These are phyloP conservation scores for Aspergillus eucalypticola DNA, from an alignment of 2,329 filamentous ascomycete genomes.

Conservation along the genomic window DNA sequence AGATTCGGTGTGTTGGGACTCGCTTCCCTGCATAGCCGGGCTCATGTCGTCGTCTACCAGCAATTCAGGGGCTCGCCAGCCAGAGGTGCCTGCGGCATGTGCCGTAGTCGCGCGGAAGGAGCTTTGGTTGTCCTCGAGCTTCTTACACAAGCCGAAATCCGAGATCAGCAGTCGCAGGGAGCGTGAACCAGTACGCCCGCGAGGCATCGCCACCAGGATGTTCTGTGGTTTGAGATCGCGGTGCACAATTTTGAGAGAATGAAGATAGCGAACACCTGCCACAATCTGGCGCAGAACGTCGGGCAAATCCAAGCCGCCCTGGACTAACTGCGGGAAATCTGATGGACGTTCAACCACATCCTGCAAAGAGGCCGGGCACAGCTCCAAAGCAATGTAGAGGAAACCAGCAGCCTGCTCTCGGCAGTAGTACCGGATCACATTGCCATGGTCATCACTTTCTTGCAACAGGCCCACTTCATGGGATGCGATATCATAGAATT, in stretches of 20 bases:
- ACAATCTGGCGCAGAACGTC: conserved; percentile 86
- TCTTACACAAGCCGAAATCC: conserved; percentile 97
- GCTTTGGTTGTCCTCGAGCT: conserved; percentile 88
- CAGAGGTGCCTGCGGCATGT: conserved; percentile 87
- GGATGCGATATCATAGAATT: conserved; percentile 93
- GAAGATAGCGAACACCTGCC: conserved; percentile 82
- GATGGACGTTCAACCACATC: conserved; percentile 81
- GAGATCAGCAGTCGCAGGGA: conserved; percentile 88
- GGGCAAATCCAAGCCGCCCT: conserved; percentile 68
- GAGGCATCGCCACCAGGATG: conserved; percentile 75
- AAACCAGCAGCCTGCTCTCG: conserved; percentile 87
- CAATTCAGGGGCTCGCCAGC: conserved; percentile 94
- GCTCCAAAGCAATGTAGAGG: conserved; percentile 91
- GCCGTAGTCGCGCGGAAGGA: conserved; percentile 94
- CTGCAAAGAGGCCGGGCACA: conserved; percentile 89
- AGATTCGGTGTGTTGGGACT: conserved; percentile 44
- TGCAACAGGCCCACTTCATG: conserved; percentile 88
- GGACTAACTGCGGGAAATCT: conserved; percentile 66
- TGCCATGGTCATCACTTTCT: conserved; percentile 92
- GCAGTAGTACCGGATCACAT: conserved; percentile 95
- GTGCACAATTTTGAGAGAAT: conserved; percentile 91
- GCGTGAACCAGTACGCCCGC: conserved; percentile 53
- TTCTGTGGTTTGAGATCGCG: conserved; percentile 98
- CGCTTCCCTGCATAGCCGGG: conserved; percentile 29
- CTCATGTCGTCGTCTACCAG: conserved; percentile 75